phyloP scores from a whole-genome alignment of 352 stramenopile genomes.

The Phytophthora constricta region DNA sequence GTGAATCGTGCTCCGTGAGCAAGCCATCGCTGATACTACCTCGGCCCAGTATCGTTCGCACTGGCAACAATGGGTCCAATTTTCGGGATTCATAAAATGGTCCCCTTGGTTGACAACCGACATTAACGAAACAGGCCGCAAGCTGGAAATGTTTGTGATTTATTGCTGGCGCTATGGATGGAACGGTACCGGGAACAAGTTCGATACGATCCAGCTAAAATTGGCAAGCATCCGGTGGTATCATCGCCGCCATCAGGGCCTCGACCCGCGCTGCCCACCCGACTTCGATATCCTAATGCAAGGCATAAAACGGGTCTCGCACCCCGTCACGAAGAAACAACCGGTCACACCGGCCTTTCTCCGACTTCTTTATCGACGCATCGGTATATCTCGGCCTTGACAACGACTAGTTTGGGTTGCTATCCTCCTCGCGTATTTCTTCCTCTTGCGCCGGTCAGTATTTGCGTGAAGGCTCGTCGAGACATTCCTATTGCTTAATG shows the following conservation, averaged over 20 bases:
- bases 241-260: not conserved
- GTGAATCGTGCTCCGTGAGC: not conserved
- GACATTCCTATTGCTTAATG: conserved; percentile 8
- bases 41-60: not conserved
- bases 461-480: not conserved
- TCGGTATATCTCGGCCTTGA: not conserved
- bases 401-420: conserved; percentile 13
- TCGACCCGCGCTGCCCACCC: not conserved
- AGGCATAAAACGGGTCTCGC: not conserved
- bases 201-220: conserved; percentile 6
- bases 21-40: not conserved
- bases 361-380: not conserved
- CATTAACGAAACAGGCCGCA: not conserved
- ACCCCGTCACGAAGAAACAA: conserved; percentile 4
- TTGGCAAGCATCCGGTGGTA: conserved; percentile 12
- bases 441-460: conserved; percentile 15
- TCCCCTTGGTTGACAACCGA: not conserved
- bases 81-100: not conserved
- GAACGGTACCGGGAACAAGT: conserved; percentile 8
- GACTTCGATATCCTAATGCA: conserved; percentile 3
- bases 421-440: conserved; percentile 15
- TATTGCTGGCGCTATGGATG: not conserved
- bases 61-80: not conserved
- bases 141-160: not conserved
- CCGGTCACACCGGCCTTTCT: conserved; percentile 13